These are phyloP conservation scores for Trichoderma polysporum DNA, from an alignment of 2,329 filamentous ascomycete species.

Conservation along the genomic window DNA sequence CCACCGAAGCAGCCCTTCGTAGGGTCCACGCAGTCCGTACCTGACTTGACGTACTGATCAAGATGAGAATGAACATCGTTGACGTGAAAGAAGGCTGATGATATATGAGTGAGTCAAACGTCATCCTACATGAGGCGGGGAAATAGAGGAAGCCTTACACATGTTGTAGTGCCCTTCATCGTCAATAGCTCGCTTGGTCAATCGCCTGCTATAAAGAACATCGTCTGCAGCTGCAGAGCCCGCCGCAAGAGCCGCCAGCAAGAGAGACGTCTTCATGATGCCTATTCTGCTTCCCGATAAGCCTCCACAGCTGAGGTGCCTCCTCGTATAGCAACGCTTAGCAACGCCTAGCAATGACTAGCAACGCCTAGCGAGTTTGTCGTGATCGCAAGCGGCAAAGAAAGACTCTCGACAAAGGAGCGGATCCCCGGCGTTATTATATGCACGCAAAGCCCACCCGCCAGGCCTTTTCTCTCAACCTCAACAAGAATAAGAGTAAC, in stretches of 20 bases:
- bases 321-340: not conserved
- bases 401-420: not conserved
- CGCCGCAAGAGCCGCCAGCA: constrained; percentile 33
- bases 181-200: constrained; percentile 51
- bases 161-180: constrained; percentile 53
- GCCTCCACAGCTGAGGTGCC: no score
- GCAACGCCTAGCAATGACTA: no score
- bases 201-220: constrained; percentile 48
- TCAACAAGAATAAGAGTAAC: not conserved
- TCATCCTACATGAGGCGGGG: not conserved
- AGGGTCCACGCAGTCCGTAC: constrained; percentile 59
- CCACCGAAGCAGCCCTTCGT: constrained; percentile 61
- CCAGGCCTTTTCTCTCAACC: not conserved
- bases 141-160: constrained; percentile 34
- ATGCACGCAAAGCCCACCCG: not conserved
- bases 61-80: constrained; percentile 69
- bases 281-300: not conserved
- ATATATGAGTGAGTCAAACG: not conserved
- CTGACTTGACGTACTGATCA: constrained; percentile 60
- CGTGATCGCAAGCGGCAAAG: not conserved
- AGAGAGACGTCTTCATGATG: constrained; percentile 23
- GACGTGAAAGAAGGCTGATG: constrained; percentile 63
- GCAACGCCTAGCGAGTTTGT: no score
- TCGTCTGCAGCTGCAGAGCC: constrained; percentile 40
- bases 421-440: not conserved